Conservation (phyloP, 2,329 filamentous ascomycete genomes). For the Aaosphaeria arxii region DNA sequence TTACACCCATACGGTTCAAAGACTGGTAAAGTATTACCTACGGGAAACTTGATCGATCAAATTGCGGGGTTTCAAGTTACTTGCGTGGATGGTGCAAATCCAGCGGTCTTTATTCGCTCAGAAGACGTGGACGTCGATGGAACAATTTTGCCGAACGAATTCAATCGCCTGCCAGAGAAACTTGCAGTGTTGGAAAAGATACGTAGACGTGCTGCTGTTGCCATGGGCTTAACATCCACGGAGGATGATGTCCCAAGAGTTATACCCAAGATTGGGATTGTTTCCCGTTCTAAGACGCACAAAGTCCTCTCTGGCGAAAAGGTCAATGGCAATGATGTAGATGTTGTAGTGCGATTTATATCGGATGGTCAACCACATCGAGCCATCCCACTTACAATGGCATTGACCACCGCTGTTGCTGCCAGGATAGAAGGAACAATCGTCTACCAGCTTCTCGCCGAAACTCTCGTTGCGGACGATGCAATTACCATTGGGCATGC, state of each 20-base stretch:
- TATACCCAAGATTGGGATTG: slow-evolving; percentile 63
- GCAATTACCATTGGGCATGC: slow-evolving; percentile 40
- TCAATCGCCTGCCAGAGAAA: slow-evolving; percentile 49
- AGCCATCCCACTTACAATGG: slow-evolving; percentile 43
- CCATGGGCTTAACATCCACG: slow-evolving; percentile 58
- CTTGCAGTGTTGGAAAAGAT: slow-evolving; percentile 57
- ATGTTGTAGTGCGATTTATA: slow-evolving; percentile 44
- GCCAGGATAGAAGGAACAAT: slow-evolving; percentile 35
- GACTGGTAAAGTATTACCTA: slow-evolving; percentile 61
- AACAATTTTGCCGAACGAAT: slow-evolving; percentile 52
- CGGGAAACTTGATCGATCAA: slow-evolving; percentile 53
- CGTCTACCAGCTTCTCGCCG: slow-evolving; percentile 28
- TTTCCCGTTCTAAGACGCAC: slow-evolving; percentile 43
- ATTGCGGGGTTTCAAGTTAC: slow-evolving; percentile 53
- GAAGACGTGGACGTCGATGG: slow-evolving; percentile 51
- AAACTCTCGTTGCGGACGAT: slow-evolving; percentile 20
- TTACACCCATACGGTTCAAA: slow-evolving; percentile 61
- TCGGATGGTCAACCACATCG: slow-evolving; percentile 45
- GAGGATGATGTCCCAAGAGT: slow-evolving; percentile 50
- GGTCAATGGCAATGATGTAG: slow-evolving; percentile 28
- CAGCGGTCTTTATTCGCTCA: slow-evolving; percentile 60
- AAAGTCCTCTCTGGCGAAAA: slow-evolving; percentile 37
- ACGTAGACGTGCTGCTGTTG: slow-evolving; percentile 54
- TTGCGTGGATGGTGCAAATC: slow-evolving; percentile 63
- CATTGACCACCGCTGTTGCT: slow-evolving; percentile 42